phyloP scores from a whole-genome alignment of 2,329 filamentous ascomycete genomes.

The Nemania serpens region DNA sequence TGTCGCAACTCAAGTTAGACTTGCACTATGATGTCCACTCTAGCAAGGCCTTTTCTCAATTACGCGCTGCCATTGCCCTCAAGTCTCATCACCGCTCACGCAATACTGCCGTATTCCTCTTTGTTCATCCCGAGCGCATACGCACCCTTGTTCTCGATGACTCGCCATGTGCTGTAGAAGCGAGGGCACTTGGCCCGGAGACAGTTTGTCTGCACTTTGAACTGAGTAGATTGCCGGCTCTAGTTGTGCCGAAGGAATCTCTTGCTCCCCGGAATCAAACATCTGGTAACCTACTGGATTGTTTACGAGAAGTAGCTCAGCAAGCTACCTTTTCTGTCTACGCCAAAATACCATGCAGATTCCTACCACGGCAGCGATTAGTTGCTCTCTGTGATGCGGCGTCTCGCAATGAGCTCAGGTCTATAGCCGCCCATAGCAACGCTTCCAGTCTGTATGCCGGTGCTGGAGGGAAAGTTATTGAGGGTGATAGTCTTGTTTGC shows the following conservation, averaged over 20 bases:
- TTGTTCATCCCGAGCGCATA: conserved; percentile 27
- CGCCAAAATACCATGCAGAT: conserved; percentile 20
- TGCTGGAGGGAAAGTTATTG: conserved; percentile 22
- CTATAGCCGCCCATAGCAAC: conserved; percentile 21
- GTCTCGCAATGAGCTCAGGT: conserved; percentile 23
- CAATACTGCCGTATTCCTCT: conserved; percentile 24
- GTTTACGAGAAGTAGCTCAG: conserved; percentile 19
- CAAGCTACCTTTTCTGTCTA: conserved; percentile 25
- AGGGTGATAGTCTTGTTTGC: conserved; percentile 17
- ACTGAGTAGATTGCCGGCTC: conserved; percentile 19
- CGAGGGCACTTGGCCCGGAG: conserved; percentile 21
- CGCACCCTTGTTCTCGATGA: conserved; percentile 20
- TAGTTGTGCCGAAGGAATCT: conserved; percentile 25
- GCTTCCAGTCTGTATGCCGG: conserved; percentile 25
- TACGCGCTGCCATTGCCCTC: conserved; percentile 24
- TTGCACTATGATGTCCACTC: conserved; percentile 26
- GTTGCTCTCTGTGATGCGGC: conserved; percentile 22
- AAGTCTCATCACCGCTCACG: conserved; percentile 21
- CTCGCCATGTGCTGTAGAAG: conserved; percentile 17
- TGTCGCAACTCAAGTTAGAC: conserved; percentile 20
- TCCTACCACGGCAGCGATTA: conserved; percentile 20
- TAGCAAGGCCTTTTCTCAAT: conserved; percentile 26
- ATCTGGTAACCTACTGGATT: conserved; percentile 25
- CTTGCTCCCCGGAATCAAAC: conserved; percentile 25
- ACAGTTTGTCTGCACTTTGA: conserved; percentile 23